Percentiles rank a stretch among this genome's conserved stretches.
Evolutionary conservation across 306 rosid genomes (phyloP).

Genomic region (Bauhinia variegata): DNA sequence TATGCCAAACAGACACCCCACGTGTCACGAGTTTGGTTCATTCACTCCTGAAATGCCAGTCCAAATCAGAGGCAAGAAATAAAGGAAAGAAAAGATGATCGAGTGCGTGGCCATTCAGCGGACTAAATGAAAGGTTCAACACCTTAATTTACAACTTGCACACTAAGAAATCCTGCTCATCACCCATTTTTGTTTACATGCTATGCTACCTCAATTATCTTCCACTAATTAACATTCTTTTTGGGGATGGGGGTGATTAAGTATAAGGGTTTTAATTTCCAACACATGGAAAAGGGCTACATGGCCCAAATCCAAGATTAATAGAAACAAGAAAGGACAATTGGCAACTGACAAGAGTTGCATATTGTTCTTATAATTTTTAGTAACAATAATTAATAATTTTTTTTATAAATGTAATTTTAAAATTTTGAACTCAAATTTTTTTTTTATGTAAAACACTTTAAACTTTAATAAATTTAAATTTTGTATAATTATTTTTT

Average conservation of each 20-base stretch:
- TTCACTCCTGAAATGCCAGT: slow-evolving; percentile 42
- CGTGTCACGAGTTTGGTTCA: slow-evolving; percentile 56
- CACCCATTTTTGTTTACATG: background rate
- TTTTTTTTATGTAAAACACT: no score
- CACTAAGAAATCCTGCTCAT: slow-evolving; percentile 29
- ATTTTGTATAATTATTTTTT: no score
- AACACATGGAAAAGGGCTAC: no score
- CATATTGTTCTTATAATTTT: background rate
- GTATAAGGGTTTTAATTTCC: no score
- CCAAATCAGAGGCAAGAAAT: slow-evolving; percentile 45
- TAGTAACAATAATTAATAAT: background rate
- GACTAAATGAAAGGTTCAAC: slow-evolving; percentile 30
- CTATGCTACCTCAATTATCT: slow-evolving; percentile 13
- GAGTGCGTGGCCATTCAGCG: slow-evolving; percentile 36
- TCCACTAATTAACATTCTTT: background rate
- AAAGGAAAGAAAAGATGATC: slow-evolving; percentile 30
- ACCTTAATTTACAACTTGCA: slow-evolving; percentile 26
- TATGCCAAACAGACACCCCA: slow-evolving; percentile 54
- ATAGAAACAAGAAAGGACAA: slow-evolving; percentile 41
- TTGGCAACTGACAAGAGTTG: no score
- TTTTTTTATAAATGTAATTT: no score
- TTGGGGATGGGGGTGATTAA: no score
- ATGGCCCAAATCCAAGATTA: no score
- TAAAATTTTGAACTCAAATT: no score
- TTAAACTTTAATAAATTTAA: no score